phyloP scores from a whole-genome alignment of 192 early-diverging fungal species.

The Radiomyces spectabilis region DNA sequence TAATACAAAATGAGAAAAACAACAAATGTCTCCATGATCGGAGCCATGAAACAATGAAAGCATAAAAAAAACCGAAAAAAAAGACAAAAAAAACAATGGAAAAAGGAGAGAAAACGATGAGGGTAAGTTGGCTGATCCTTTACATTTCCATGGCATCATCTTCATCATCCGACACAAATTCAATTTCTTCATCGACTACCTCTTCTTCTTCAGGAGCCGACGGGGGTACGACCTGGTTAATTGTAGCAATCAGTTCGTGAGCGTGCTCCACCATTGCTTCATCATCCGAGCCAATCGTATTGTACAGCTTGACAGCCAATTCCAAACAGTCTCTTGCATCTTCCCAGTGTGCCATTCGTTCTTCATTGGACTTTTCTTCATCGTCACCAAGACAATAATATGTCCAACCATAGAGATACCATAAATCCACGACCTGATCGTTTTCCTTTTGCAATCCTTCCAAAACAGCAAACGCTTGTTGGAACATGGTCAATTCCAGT shows the following conservation, averaged over 20 bases:
- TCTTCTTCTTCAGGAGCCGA: slow-evolving; percentile 39
- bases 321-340: slow-evolving; percentile 80
- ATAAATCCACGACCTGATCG: slow-evolving; percentile 86
- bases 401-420: slow-evolving; percentile 95
- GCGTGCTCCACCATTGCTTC: slow-evolving; percentile 61
- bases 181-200: slow-evolving; percentile 43
- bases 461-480: slow-evolving; percentile 71
- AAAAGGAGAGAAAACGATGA: neutral
- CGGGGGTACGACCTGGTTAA: slow-evolving; percentile 44
- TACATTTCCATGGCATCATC: slow-evolving; percentile 31
- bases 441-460: slow-evolving; percentile 81
- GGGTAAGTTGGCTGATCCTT: neutral
- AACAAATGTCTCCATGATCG: neutral
- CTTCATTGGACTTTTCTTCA: slow-evolving; percentile 33
- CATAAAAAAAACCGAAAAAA: neutral
- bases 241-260: slow-evolving; percentile 56
- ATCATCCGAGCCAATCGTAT: slow-evolving; percentile 56
- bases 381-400: slow-evolving; percentile 73
- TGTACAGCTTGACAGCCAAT: slow-evolving; percentile 52
- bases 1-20: neutral
- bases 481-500: slow-evolving; percentile 76
- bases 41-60: neutral
- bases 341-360: slow-evolving; percentile 46
- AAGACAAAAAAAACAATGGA: neutral
- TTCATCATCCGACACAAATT: slow-evolving; percentile 44